Evolutionary conservation across 345 rosid species (phyloP).

Genomic region (Heritiera littoralis): DNA sequence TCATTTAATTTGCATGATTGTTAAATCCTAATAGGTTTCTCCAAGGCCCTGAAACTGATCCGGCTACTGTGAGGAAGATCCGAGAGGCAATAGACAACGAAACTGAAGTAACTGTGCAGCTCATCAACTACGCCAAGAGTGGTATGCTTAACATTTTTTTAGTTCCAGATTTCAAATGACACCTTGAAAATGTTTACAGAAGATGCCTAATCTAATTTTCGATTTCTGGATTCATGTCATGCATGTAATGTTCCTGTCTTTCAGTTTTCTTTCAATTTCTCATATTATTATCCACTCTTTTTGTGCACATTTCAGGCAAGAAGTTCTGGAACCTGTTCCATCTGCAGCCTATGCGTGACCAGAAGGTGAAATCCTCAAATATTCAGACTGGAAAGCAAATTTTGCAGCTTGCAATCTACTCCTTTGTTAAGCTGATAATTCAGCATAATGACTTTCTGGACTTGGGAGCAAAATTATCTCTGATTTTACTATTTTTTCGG

Average conservation of each 20-base stretch:
- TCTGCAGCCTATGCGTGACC: slow-evolving; percentile 99
- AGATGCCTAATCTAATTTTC: slow-evolving; percentile 7
- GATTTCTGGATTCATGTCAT: slow-evolving; percentile 1
- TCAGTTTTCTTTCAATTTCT: neutral
- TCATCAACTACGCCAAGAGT: slow-evolving; percentile 90
- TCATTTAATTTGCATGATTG: neutral
- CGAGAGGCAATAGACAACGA: slow-evolving; percentile 88
- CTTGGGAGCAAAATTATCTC: neutral
- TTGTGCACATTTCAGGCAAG: slow-evolving; percentile 58
- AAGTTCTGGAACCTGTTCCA: slow-evolving; percentile 99
- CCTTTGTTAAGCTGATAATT: neutral
- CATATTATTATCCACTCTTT: neutral
- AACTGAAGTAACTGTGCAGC: slow-evolving; percentile 88
- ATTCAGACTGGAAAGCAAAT: neutral
- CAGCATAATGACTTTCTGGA: neutral
- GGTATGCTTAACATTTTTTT: slow-evolving; percentile 44
- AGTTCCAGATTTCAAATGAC: neutral
- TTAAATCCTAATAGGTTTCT: slow-evolving; percentile 57
- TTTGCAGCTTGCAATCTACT: neutral
- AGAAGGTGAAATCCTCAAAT: slow-evolving; percentile 55
- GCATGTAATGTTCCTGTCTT: slow-evolving; percentile 3
- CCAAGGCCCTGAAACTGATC: slow-evolving; percentile 99
- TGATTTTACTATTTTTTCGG: slow-evolving; percentile 6
- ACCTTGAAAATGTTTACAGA: neutral
- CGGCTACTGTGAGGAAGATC: slow-evolving; percentile 81